Base-by-base conservation (phyloP, 441 rosid species). In the Adansonia grandidieri region DNA sequence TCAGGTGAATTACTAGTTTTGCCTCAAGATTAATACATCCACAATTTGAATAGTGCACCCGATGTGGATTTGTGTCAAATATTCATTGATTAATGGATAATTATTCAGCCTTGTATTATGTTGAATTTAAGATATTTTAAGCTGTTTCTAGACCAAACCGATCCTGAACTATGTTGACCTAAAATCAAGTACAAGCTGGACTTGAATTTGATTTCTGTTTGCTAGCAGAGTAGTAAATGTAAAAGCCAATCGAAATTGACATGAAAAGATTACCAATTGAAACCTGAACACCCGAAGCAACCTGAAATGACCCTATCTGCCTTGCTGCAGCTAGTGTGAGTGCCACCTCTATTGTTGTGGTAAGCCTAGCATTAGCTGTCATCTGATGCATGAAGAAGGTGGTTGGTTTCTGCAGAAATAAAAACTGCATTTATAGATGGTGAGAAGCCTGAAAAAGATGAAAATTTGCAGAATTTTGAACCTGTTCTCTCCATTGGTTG, bases 1-100 rank as follows among this genome's bases (percentile, higher is more conserved):
- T 51, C 20, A 24, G 75, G 50, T 72, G 50, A 72, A 72, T n/a
- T 54, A n/a, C 64, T 54, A 72, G 50, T 54, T 72, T 71, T 74
- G 9, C 58, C 66, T 72, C 50, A 17, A 28, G 7, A 11, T 4
- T 54, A 71, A 50, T 54, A 72, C 75, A 72, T 72, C 50, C 50
- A 37, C n/a, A 40, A 37, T 72, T 71, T 72, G 64, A 56, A 56
- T 72, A 45, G n/a, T 37, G 63, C 17, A 40, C 11, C 63, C 37
- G 56, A 15, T 37, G 28, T 37, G 47, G 32, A 40, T 56, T 56
- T 73, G 76, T 37, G 76, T 73, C 37, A 73, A 73, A 56, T 73
- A 17, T 9, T 37, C 48, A 32, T n/a, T 71, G 24, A 32, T 71
- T 71, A 53, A 51, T n/a, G 61, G 32, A 56, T 13, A 9, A 28